A percentile compares a stretch with the other conserved stretches of the same genome.
phyloP scores from a whole-genome alignment of 306 rosid species.

The Styphnolobium japonicum region DNA sequence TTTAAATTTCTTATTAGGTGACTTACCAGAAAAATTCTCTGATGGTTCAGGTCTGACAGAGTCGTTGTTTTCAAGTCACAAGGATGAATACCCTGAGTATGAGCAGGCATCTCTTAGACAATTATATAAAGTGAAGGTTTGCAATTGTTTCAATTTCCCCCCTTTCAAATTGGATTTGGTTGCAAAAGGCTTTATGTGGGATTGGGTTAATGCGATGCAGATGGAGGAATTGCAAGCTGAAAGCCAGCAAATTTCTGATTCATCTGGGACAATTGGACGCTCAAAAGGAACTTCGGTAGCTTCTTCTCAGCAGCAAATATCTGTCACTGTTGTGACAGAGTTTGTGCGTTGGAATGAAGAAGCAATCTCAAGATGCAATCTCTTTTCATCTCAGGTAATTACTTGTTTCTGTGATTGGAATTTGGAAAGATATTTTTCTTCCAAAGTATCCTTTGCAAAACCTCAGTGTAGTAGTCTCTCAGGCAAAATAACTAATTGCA shows the following conservation, averaged over 20 bases:
- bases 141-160: conserved; percentile 15
- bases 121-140: conserved; percentile 87
- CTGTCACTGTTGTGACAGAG: conserved; percentile 97
- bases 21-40: conserved; percentile 18
- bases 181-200: conserved; percentile 14
- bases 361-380: conserved; percentile 90
- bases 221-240: conserved; percentile 90
- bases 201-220: conserved; percentile 41
- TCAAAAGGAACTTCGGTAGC: conserved; percentile 77
- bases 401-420: conserved; percentile 21
- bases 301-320: conserved; percentile 89
- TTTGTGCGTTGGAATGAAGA: conserved; percentile 99
- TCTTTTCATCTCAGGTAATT: conserved; percentile 89
- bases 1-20: conserved; percentile 8
- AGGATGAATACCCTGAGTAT: conserved; percentile 95
- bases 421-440: conserved; percentile 1
- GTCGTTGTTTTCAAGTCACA: conserved; percentile 84
- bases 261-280: conserved; percentile 90
- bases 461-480: neutral
- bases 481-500: neutral
- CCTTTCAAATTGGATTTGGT: conserved; percentile 22
- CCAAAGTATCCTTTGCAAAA: neutral
- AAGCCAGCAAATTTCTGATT: conserved; percentile 73
- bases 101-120: conserved; percentile 95
- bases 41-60: conserved; percentile 84